Conservation (phyloP, 2,329 filamentous ascomycete species). For the Penicillium sp. region DNA sequence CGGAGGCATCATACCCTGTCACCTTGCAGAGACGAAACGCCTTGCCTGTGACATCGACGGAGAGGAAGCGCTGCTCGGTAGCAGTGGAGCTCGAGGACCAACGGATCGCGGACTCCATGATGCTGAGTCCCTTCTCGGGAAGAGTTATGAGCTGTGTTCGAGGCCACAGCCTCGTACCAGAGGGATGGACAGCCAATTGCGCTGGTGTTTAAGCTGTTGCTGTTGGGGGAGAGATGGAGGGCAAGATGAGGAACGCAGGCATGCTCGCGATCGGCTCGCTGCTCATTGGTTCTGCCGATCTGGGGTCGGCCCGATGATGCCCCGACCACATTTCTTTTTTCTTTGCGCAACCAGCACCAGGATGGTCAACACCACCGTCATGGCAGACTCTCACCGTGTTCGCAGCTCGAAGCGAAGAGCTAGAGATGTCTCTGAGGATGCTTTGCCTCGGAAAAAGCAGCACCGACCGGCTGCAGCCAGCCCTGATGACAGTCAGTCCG, state of each 20-base stretch:
- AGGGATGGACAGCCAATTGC: constrained; percentile 5
- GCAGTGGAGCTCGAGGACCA: constrained; percentile 62
- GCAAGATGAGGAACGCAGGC: constrained; percentile 7
- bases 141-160: constrained; percentile 5
- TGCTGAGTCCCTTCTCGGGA: constrained; percentile 11
- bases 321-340: constrained; percentile 27
- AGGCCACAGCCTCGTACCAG: constrained; percentile 21
- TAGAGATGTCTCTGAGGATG: constrained; percentile 30
- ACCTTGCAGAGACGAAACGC: constrained; percentile 61
- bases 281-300: constrained; percentile 32
- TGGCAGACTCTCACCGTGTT: constrained; percentile 20
- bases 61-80: constrained; percentile 58
- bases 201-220: neutral
- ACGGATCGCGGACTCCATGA: constrained; percentile 56
- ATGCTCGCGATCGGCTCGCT: constrained; percentile 14
- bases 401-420: constrained; percentile 33
- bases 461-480: constrained; percentile 15
- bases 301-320: constrained; percentile 34
- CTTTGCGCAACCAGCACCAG: constrained; percentile 9
- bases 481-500: constrained; percentile 14
- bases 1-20: constrained; percentile 33
- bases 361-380: constrained; percentile 9
- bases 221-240: constrained; percentile 3
- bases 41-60: constrained; percentile 62
- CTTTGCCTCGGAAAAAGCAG: constrained; percentile 29